These are phyloP conservation scores for Fraxinus angustifolia DNA, from an alignment of 305 asterid species.

Conservation along the genomic window DNA sequence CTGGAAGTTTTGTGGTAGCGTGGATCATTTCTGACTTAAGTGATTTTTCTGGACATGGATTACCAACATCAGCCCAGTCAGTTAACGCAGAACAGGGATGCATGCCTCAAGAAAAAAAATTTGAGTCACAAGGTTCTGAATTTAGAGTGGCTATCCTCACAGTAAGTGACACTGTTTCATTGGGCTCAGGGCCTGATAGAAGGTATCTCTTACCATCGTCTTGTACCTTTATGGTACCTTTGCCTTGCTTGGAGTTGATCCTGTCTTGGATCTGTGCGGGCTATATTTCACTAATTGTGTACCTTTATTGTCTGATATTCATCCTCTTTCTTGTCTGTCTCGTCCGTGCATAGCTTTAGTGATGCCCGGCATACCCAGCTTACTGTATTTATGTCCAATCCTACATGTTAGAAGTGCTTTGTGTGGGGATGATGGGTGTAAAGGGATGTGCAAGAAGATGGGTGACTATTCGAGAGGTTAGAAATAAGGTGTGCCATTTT, in stretches of 20 bases:
- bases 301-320: background rate
- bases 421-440: background rate
- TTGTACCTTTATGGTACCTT: slow-evolving; percentile 6
- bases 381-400: background rate
- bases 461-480: background rate
- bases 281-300: background rate
- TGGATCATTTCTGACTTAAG: slow-evolving; percentile 63
- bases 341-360: background rate
- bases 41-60: slow-evolving; percentile 36
- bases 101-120: slow-evolving; percentile 22
- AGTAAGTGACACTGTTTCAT: slow-evolving; percentile 91
- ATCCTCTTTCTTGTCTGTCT: background rate
- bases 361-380: background rate
- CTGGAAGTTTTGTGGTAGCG: slow-evolving; percentile 66
- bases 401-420: background rate
- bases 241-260: background rate
- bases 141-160: slow-evolving; percentile 80
- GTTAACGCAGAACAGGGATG: slow-evolving; percentile 26
- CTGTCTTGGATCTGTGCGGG: slow-evolving; percentile 3
- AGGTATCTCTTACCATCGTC: slow-evolving; percentile 46
- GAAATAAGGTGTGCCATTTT: background rate
- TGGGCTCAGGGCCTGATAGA: slow-evolving; percentile 77
- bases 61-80: slow-evolving; percentile 32
- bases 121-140: slow-evolving; percentile 36
- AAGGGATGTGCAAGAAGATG: background rate